These are phyloP conservation scores for Emericellopsis atlantica DNA, from an alignment of 2,329 filamentous ascomycete genomes.

Conservation along the genomic window DNA sequence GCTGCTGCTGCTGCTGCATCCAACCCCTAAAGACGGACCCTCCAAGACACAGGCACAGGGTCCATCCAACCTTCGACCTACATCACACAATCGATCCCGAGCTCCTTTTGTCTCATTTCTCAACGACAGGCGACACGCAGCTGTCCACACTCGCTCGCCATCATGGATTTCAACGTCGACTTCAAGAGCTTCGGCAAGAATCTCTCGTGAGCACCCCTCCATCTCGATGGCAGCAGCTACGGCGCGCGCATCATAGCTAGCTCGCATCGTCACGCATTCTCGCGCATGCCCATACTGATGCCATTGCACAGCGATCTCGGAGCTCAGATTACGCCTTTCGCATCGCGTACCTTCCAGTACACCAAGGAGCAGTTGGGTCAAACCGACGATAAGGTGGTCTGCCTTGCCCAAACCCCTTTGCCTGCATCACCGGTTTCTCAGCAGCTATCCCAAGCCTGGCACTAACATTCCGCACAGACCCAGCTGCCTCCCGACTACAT, in stretches of 20 bases:
- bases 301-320: slow-evolving; percentile 41
- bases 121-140: background rate
- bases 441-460: background rate
- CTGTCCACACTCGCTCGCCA: background rate
- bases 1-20: background rate
- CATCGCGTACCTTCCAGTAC: slow-evolving; percentile 89
- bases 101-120: too few species aligned
- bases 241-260: background rate
- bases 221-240: slow-evolving; percentile 2
- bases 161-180: slow-evolving; percentile 26
- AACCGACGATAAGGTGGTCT: slow-evolving; percentile 74
- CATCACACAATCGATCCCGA: background rate
- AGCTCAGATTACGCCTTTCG: slow-evolving; percentile 81
- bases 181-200: slow-evolving; percentile 47
- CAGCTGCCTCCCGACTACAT: slow-evolving; percentile 96
- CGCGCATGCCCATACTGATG: background rate
- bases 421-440: background rate
- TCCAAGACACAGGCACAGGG: background rate
- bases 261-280: background rate
- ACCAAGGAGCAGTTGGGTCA: slow-evolving; percentile 96
- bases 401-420: background rate
- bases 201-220: slow-evolving; percentile 30
- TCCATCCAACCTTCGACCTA: background rate
- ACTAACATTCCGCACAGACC: slow-evolving; percentile 42
- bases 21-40: background rate